These are phyloP conservation scores for Spongispora temasekensis DNA, from an alignment of 1,284 basidiomycete species.

Conservation along the genomic window DNA sequence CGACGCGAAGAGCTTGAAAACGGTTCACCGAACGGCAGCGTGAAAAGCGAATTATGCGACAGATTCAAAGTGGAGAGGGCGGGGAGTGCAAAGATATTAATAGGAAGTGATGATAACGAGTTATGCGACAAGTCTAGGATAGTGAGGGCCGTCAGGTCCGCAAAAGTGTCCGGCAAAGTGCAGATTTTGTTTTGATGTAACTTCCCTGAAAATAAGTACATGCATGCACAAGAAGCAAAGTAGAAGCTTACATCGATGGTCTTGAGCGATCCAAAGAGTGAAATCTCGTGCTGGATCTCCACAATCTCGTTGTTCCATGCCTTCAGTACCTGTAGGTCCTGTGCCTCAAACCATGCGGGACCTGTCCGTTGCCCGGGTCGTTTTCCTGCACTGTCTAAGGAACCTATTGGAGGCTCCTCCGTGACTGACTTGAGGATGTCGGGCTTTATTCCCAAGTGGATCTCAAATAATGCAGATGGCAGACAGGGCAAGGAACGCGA, in stretches of 20 bases:
- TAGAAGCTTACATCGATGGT: slow-evolving; percentile 63
- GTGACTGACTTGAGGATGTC: slow-evolving; percentile 62
- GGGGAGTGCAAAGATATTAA: slow-evolving; percentile 66
- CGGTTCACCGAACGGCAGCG: slow-evolving; percentile 62
- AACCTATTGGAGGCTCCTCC: slow-evolving; percentile 58
- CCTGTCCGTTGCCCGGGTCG: slow-evolving; percentile 42
- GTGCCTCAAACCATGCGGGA: slow-evolving; percentile 75
- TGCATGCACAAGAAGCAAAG: not conserved
- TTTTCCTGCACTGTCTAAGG: slow-evolving; percentile 36
- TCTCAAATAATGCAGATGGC: slow-evolving; percentile 76
- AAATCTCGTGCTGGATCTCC: slow-evolving; percentile 77
- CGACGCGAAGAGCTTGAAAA: slow-evolving; percentile 36
- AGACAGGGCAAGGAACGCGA: slow-evolving; percentile 68
- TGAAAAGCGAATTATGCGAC: slow-evolving; percentile 64
- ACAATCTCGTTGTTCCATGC: slow-evolving; percentile 76
- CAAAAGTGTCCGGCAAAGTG: slow-evolving; percentile 60
- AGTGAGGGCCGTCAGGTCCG: slow-evolving; percentile 63
- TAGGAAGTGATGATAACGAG: slow-evolving; percentile 57
- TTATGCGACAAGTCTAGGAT: slow-evolving; percentile 73
- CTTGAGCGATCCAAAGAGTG: slow-evolving; percentile 78
- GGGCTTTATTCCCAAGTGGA: slow-evolving; percentile 72
- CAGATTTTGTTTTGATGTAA: slow-evolving; percentile 71
- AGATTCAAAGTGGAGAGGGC: slow-evolving; percentile 64
- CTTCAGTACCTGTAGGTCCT: slow-evolving; percentile 72
- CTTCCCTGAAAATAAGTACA: slow-evolving; percentile 39